Conservation (phyloP, 768 basidiomycete species). For the Brasilioporus rufonigricans region DNA sequence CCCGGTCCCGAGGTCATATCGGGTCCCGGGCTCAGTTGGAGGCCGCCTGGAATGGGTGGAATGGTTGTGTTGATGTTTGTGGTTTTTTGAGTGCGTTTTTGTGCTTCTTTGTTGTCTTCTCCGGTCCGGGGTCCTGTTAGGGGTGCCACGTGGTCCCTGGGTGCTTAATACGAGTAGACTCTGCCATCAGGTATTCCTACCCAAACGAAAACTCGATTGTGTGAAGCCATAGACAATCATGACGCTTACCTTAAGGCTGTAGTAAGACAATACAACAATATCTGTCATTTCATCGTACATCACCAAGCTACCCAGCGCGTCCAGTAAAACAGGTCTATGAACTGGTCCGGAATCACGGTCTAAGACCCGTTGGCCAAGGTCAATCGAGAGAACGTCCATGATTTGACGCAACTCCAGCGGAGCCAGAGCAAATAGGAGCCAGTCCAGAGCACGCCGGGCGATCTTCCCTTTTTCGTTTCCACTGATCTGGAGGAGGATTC, state of each 20-base stretch:
- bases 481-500: slow-evolving; percentile 5
- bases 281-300: too few relatives aligned
- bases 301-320: background rate
- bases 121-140: too few relatives aligned
- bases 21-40: too few relatives aligned
- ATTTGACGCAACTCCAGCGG: slow-evolving; percentile 6
- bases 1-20: too few relatives aligned
- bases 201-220: background rate
- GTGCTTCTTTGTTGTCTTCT: too few relatives aligned
- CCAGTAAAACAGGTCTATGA: slow-evolving; percentile 2
- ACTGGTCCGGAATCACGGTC: background rate
- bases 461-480: background rate
- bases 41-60: too few relatives aligned
- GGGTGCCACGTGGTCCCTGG: too few relatives aligned
- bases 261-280: slow-evolving; percentile 9
- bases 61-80: too few relatives aligned
- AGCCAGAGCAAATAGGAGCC: slow-evolving; percentile 10
- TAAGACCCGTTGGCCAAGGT: background rate
- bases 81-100: too few relatives aligned
- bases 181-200: background rate
- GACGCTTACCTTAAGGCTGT: background rate
- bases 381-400: slow-evolving; percentile 6
- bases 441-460: background rate
- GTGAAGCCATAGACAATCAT: background rate
- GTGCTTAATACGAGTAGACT: background rate